phyloP scores from a whole-genome alignment of 331 rosid genomes.

The Telfairia occidentalis region DNA sequence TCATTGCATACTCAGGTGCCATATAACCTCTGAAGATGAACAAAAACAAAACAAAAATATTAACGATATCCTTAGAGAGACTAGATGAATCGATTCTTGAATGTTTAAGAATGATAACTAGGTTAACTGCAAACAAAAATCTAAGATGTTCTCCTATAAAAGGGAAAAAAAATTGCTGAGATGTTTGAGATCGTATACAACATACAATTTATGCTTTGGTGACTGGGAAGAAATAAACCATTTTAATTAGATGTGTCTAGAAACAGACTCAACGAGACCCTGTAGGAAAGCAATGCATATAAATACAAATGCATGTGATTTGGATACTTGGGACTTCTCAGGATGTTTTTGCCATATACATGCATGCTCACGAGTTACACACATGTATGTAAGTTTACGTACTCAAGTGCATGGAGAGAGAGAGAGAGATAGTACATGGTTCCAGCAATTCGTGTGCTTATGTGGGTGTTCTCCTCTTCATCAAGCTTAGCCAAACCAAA shows the following conservation, averaged over 20 bases:
- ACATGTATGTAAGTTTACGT: neutral
- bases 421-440: slow-evolving; percentile 20
- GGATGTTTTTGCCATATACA: neutral
- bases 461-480: slow-evolving; percentile 21
- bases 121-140: neutral
- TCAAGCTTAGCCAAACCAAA: slow-evolving; percentile 33
- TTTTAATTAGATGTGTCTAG: neutral
- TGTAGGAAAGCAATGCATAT: neutral
- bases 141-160: neutral
- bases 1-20: slow-evolving; percentile 45
- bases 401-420: neutral
- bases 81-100: neutral
- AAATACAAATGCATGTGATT: neutral
- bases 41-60: neutral
- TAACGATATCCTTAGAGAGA: neutral
- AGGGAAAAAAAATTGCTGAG: too few relatives aligned
- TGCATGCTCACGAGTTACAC: neutral
- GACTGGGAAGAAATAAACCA: neutral
- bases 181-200: neutral
- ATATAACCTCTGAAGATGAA: slow-evolving; percentile 32
- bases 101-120: neutral
- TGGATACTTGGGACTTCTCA: neutral
- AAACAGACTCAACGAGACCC: neutral
- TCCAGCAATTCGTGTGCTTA: slow-evolving; percentile 29
- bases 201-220: neutral